phyloP scores from a whole-genome alignment of 441 rosid species.

The Sinapis alba region DNA sequence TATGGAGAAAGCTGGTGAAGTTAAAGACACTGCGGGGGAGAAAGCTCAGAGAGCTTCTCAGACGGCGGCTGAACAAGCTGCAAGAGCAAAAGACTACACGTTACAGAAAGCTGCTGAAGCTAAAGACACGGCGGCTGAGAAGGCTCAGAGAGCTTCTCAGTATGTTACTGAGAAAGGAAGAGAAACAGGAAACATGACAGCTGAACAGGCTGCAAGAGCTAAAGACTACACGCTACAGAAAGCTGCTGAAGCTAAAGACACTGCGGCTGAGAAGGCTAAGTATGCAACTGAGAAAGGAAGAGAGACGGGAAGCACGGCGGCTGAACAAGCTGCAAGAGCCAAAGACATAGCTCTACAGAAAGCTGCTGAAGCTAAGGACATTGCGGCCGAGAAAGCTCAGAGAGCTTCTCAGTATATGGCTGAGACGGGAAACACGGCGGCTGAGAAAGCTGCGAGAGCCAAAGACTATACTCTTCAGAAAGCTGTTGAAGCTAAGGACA shows the following conservation, averaged over 20 bases:
- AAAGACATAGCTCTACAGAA: slow-evolving; percentile 14
- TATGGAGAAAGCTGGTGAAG: slow-evolving; percentile 25
- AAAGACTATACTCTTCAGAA: slow-evolving; percentile 25
- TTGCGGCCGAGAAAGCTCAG: slow-evolving; percentile 45
- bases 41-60: slow-evolving; percentile 45
- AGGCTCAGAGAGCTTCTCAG: slow-evolving; percentile 42
- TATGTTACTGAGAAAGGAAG: slow-evolving; percentile 32
- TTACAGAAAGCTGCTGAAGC: slow-evolving; percentile 37
- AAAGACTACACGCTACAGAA: slow-evolving; percentile 24
- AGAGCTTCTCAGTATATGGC: slow-evolving; percentile 36
- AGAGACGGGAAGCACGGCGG: too few species aligned
- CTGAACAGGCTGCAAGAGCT: slow-evolving; percentile 37
- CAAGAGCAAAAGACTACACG: slow-evolving; percentile 33
- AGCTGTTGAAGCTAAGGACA: slow-evolving; percentile 45
- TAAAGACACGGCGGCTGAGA: slow-evolving; percentile 44
- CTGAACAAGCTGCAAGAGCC: slow-evolving; percentile 26
- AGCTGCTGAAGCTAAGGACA: slow-evolving; percentile 41
- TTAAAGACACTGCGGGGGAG: slow-evolving; percentile 43
- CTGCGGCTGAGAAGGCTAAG: neutral
- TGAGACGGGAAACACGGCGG: slow-evolving; percentile 44
- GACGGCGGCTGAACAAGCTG: slow-evolving; percentile 32
- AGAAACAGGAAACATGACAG: neutral
- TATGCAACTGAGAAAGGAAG: neutral
- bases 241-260: neutral
- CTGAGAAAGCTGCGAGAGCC: slow-evolving; percentile 36